Evolutionary conservation across 2,329 filamentous ascomycete species (phyloP).

Genomic region (Harringtonia lauricola): DNA sequence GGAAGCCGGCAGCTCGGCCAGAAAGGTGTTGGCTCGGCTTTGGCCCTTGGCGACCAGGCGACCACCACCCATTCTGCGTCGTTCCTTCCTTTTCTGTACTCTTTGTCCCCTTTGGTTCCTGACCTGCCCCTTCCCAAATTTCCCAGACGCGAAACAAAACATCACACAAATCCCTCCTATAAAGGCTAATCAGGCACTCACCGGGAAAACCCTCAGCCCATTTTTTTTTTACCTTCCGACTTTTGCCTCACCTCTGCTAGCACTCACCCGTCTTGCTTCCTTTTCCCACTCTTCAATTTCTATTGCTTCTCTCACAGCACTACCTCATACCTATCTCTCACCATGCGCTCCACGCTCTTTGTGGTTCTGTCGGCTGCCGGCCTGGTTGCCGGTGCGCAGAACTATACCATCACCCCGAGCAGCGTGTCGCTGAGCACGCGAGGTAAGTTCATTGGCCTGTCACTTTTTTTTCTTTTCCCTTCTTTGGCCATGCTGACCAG

Average conservation of each 20-base stretch:
- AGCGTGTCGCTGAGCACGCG: slow-evolving; percentile 20
- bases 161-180: too few relatives aligned
- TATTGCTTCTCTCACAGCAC: background rate
- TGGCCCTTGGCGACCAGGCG: too few relatives aligned
- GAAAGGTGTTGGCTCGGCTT: background rate
- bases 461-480: background rate
- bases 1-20: background rate
- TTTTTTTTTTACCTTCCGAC: background rate
- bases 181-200: background rate
- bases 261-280: background rate
- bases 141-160: background rate
- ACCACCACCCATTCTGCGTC: background rate
- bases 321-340: slow-evolving; percentile 11
- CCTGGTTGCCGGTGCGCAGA: slow-evolving; percentile 27
- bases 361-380: slow-evolving; percentile 31
- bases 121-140: slow-evolving; percentile 2
- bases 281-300: background rate
- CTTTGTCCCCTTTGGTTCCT: background rate
- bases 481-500: slow-evolving; percentile 11
- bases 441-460: slow-evolving; percentile 23
- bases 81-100: background rate
- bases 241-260: background rate
- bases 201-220: background rate
- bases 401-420: slow-evolving; percentile 33
- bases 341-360: slow-evolving; percentile 31